Evolutionary conservation across 1,284 basidiomycete species (phyloP).

Genomic region (Wolfiporia cocos): DNA sequence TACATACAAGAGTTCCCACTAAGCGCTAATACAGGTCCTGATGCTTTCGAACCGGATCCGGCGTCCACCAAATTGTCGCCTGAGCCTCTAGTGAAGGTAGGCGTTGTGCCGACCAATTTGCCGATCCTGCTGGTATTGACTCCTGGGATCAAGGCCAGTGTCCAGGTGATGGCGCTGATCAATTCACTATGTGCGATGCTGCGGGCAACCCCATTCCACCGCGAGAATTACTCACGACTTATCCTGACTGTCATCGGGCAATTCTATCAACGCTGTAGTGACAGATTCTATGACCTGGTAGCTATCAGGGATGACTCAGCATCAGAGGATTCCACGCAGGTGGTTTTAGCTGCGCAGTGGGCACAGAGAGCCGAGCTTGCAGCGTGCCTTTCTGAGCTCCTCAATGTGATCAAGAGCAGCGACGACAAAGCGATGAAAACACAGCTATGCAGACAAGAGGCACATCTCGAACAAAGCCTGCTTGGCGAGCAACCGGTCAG

Average conservation of each 20-base stretch:
- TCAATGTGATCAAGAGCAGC: conserved; percentile 33
- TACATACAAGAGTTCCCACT: conserved; percentile 3
- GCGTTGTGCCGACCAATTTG: no score
- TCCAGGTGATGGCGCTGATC: conserved; percentile 84
- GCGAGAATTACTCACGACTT: conserved; percentile 90
- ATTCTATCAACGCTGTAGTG: conserved; percentile 92
- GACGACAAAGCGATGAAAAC: conserved; percentile 34
- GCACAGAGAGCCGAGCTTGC: conserved; percentile 79
- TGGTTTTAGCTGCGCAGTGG: conserved; percentile 78
- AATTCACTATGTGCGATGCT: conserved; percentile 94
- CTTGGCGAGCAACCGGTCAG: conserved; percentile 47
- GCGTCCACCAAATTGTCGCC: conserved; percentile 54
- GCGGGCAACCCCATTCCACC: conserved; percentile 90
- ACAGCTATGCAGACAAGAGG: conserved; percentile 71
- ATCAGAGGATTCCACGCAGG: conserved; percentile 34
- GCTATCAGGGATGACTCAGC: conserved; percentile 33
- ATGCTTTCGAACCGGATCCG: conserved; percentile 80
- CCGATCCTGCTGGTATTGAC: no score
- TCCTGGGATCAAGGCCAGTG: conserved; percentile 52
- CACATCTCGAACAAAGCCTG: conserved; percentile 65
- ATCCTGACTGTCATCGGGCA: conserved; percentile 95
- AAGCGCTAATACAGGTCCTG: conserved; percentile 45
- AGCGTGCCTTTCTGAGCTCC: conserved; percentile 61
- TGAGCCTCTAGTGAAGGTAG: conserved; percentile 77
- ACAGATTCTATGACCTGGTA: conserved; percentile 77